Evolutionary conservation across 164 flowering plant genomes (phyloP).

Genomic region (Malania oleifera): DNA sequence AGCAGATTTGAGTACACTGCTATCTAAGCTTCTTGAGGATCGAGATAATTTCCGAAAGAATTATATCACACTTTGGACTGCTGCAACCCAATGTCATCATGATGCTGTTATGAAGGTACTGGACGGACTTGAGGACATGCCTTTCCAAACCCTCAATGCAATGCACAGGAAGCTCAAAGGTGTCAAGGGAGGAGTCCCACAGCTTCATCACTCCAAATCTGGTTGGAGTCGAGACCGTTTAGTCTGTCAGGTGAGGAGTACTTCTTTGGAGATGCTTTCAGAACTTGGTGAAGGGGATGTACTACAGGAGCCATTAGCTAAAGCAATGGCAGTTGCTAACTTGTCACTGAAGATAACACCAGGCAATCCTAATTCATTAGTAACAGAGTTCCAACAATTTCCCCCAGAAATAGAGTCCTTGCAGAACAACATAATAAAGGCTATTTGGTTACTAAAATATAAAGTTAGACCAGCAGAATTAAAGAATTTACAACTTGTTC

Average conservation of each 20-base stretch:
- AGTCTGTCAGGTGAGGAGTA: slow-evolving; percentile 26
- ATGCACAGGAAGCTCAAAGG: slow-evolving; percentile 64
- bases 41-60: slow-evolving; percentile 35
- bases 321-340: slow-evolving; percentile 58
- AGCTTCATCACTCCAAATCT: slow-evolving; percentile 16
- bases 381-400: slow-evolving; percentile 33
- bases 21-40: slow-evolving; percentile 37
- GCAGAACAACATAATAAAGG: slow-evolving; percentile 64
- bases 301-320: slow-evolving; percentile 47
- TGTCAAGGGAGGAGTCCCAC: slow-evolving; percentile 20
- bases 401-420: slow-evolving; percentile 41
- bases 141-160: slow-evolving; percentile 34
- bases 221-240: slow-evolving; percentile 26
- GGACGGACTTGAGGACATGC: slow-evolving; percentile 38
- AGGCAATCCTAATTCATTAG: slow-evolving; percentile 17
- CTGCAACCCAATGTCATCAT: slow-evolving; percentile 21
- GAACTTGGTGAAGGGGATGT: slow-evolving; percentile 36
- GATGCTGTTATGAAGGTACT: slow-evolving; percentile 42
- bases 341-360: slow-evolving; percentile 38
- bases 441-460: slow-evolving; percentile 35
- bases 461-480: slow-evolving; percentile 33
- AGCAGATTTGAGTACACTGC: slow-evolving; percentile 9
- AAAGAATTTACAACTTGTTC: slow-evolving; percentile 30
- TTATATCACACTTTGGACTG: slow-evolving; percentile 2
- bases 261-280: slow-evolving; percentile 37